Base-by-base conservation (phyloP, 1,284 basidiomycete genomes). In the Neonothopanus nambi region DNA sequence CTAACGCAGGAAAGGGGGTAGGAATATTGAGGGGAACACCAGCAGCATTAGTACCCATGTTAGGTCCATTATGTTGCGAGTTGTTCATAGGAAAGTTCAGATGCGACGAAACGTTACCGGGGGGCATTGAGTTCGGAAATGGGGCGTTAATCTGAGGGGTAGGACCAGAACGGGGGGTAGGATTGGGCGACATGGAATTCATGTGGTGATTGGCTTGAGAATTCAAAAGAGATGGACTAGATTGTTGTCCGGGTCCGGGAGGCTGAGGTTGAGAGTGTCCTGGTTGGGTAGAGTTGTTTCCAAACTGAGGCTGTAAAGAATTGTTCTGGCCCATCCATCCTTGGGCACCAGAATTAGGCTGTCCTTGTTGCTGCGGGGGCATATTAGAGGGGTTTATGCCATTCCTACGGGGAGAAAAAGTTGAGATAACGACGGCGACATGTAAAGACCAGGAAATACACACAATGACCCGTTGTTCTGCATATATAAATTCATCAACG, bases 1-100 rank as follows among this genome's bases (percentile, higher is more conserved):
- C 73, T 20, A 87, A 64, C 9, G 77, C 74, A 20, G 73, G 69
- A 13, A 47, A 30, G 2, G 33, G 23, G 13, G 28, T 21, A 5
- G 33, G 17, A 3, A 40, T 3, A 39, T 48, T 54, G 11, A 46
- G n/a, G 7, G 26, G 24, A 15, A 17, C 23, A 39, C 24, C 43
- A 13, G 18, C 9, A n/a, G 21, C 38, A 35, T 37, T 51, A n/a
- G 48, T 30, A 38, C 33, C 50, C 21, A 47, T 18, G 39, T 48
- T 56, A 41, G 48, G 11, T 17, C 48, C 48, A 36, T 36, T 33
- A 23, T 21, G 18, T 13, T 42, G 24, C 7, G 49, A 40, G 17
- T 33, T 50, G 35, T 46, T 38, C 11, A 35, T 39, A 20, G 41
- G 48, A 42, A 55, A 55, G 18, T 41, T 46, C 5, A 24, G 42